Conservation (phyloP, 2,329 filamentous ascomycete species). For the Fusarium burgessii region DNA sequence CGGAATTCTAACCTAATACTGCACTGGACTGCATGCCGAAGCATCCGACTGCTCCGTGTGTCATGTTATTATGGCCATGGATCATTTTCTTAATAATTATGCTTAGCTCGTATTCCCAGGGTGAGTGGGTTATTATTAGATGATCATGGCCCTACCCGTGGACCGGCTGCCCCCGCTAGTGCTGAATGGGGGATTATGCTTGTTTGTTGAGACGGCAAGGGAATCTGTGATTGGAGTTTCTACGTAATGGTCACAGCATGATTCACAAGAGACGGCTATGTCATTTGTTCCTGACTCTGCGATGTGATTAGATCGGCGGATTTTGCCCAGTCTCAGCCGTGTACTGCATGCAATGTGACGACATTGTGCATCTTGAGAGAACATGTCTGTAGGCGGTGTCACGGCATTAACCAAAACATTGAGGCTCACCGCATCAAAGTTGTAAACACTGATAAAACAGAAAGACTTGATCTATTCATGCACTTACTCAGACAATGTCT, state of each 20-base stretch:
- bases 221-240: neutral
- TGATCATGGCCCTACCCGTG: conserved; percentile 9
- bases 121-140: conserved; percentile 6
- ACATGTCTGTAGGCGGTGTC: neutral
- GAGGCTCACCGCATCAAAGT: neutral
- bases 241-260: neutral
- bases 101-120: conserved; percentile 13
- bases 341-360: neutral
- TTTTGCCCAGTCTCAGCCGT: neutral
- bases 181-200: neutral
- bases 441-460: neutral
- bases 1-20: neutral
- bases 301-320: neutral
- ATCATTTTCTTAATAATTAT: neutral
- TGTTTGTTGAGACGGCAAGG: neutral
- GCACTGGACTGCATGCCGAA: neutral
- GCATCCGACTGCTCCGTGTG: conserved; percentile 1
- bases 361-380: neutral
- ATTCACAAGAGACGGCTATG: neutral
- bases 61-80: neutral
- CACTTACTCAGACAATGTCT: no score
- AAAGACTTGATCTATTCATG: neutral
- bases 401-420: neutral
- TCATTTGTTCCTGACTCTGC: neutral
- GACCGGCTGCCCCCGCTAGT: neutral